Base-by-base conservation (phyloP, 345 rosid genomes). In the Citrus sinensis region DNA sequence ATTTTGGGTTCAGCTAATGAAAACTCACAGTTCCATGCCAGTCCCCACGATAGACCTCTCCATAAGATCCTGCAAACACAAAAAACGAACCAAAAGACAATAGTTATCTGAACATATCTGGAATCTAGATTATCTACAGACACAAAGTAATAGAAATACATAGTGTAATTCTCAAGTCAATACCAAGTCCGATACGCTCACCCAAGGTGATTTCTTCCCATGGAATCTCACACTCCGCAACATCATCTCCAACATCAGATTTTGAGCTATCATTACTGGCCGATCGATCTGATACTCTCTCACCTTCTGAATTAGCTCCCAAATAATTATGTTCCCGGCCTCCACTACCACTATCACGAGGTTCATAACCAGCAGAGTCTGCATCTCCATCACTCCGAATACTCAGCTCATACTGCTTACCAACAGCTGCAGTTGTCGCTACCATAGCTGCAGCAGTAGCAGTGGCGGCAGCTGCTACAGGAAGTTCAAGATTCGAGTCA, bases 11-110 rank as follows among this genome's bases (percentile, higher is more conserved):
- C 79, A 70, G 73, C 76, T 51, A 20, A 46, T 76, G 78, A 74
- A 67, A 74, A 91, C 98, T 91, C 87, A 95, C 98, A 72, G 98
- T 95, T 87, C 98, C 98, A 87, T 89, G 97, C 98, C 98, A 95
- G 32, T 95, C 97, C 80, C 97, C 98, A 55, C 88, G 94, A 86
- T 95, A 95, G 72, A 95, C 98, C 85, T 95, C 98, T 58, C 98
- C 98, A 69, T 95, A 95, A 63, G 98, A 95, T 81, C 98, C 98
- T 95, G 87, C 81, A 88, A 88, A 73, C 70, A 84, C 70, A 84
- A 81, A 76, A 42, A 71, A 84, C 60, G 39, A 67, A 81, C 63
- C 69, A 67, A 77, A 78, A 56, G 59, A 35, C 51, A 24, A 37
- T 17, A 39, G 51, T 20, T 22, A 10, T 49, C n/a, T 59, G 17